Percentiles rank a stretch among this genome's conserved stretches.
phyloP scores from a whole-genome alignment of 805 yeast genomes.

The Nakazawaea ernobii region DNA sequence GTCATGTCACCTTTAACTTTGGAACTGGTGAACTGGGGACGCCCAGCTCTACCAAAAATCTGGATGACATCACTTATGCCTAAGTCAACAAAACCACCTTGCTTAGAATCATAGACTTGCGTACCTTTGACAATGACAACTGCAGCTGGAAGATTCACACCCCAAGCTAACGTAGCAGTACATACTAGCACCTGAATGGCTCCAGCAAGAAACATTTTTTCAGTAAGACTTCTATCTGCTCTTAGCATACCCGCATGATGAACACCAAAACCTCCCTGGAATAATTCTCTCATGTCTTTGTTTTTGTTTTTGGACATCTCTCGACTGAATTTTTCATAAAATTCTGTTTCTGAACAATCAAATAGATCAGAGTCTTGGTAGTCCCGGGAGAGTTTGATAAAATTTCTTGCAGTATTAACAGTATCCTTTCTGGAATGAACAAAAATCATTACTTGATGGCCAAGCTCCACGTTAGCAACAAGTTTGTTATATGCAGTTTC shows the following conservation, averaged over 20 bases:
- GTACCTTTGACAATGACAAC: slow-evolving; percentile 96
- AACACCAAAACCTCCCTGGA: slow-evolving; percentile 77
- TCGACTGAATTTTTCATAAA: slow-evolving; percentile 40
- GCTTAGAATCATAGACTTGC: slow-evolving; percentile 88
- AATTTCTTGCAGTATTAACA: slow-evolving; percentile 69
- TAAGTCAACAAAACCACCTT: slow-evolving; percentile 89
- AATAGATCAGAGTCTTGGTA: slow-evolving; percentile 52
- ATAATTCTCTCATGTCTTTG: slow-evolving; percentile 76
- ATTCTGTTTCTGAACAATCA: slow-evolving; percentile 44
- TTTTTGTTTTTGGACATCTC: slow-evolving; percentile 71
- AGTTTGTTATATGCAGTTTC: slow-evolving; percentile 72
- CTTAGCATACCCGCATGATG: slow-evolving; percentile 98
- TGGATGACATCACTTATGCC: slow-evolving; percentile 97
- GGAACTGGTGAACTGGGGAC: slow-evolving; percentile 68
- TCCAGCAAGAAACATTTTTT: slow-evolving; percentile 79
- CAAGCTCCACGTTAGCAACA: slow-evolving; percentile 56
- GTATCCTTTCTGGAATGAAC: slow-evolving; percentile 96
- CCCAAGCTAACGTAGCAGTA: slow-evolving; percentile 99
- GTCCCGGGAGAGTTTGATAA: slow-evolving; percentile 61
- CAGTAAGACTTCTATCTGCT: slow-evolving; percentile 83
- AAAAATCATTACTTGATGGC: slow-evolving; percentile 92
- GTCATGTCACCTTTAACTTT: not conserved
- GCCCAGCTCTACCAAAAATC: slow-evolving; percentile 98
- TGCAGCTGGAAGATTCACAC: slow-evolving; percentile 97
- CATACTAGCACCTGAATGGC: slow-evolving; percentile 86